Evolutionary conservation across 2,329 filamentous ascomycete species (phyloP).

Genomic region (Alternaria triticimaculans): DNA sequence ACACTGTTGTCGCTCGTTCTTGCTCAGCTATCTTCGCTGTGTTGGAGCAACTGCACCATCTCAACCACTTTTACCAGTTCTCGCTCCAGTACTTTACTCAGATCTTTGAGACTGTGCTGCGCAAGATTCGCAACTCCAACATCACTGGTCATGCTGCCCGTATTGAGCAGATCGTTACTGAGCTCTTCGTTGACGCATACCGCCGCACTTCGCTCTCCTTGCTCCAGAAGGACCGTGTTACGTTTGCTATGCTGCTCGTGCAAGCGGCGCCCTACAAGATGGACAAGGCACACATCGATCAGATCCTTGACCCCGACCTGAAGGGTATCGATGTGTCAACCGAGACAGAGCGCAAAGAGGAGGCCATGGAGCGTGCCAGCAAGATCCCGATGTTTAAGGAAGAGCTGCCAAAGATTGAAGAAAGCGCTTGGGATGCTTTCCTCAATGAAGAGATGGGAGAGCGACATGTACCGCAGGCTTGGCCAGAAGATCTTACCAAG

Average conservation of each 20-base stretch:
- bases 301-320: constrained; percentile 79
- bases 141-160: constrained; percentile 79
- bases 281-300: constrained; percentile 88
- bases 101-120: constrained; percentile 93
- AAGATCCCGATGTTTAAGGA: constrained; percentile 77
- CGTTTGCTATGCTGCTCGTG: constrained; percentile 90
- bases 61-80: constrained; percentile 99
- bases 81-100: constrained; percentile 97
- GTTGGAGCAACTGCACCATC: constrained; percentile 93
- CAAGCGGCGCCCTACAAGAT: constrained; percentile 96
- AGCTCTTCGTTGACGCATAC: constrained; percentile 90
- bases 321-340: constrained; percentile 81
- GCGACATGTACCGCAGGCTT: constrained; percentile 77
- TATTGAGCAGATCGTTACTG: constrained; percentile 86
- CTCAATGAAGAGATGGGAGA: constrained; percentile 86
- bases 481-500: constrained; percentile 68
- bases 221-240: constrained; percentile 92
- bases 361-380: constrained; percentile 71
- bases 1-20: constrained; percentile 89
- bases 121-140: constrained; percentile 75
- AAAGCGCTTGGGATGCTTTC: constrained; percentile 79
- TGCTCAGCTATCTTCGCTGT: constrained; percentile 98
- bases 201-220: constrained; percentile 92
- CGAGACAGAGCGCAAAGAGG: constrained; percentile 66
- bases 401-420: constrained; percentile 67